Conservation (phyloP, 2,329 filamentous ascomycete species). For the Hypomyces perniciosus region DNA sequence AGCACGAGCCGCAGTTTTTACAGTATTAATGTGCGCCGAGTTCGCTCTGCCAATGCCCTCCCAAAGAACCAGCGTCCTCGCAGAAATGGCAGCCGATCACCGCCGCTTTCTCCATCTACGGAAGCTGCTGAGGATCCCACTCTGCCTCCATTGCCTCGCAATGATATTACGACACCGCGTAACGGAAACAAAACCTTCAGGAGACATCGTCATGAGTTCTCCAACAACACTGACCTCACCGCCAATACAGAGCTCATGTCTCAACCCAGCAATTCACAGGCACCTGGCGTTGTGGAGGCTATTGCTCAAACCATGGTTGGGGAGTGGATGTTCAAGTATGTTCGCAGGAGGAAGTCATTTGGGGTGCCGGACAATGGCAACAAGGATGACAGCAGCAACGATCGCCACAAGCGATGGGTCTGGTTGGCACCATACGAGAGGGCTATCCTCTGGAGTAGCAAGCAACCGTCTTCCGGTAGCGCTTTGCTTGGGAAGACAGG, state of each 20-base stretch:
- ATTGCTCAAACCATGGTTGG: constrained; percentile 98
- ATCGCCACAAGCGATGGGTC: constrained; percentile 94
- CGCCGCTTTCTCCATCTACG: constrained; percentile 61
- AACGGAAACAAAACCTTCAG: constrained; percentile 41
- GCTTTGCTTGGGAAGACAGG: constrained; percentile 91
- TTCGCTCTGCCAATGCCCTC: constrained; percentile 74
- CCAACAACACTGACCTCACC: constrained; percentile 54
- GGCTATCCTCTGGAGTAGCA: constrained; percentile 96
- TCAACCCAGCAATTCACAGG: constrained; percentile 54
- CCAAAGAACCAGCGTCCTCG: constrained; percentile 47
- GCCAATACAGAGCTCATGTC: constrained; percentile 31
- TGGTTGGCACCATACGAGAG: constrained; percentile 97
- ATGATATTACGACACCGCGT: constrained; percentile 61
- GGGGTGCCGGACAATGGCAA: constrained; percentile 64
- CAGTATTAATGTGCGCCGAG: constrained; percentile 67
- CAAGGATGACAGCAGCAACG: constrained; percentile 65
- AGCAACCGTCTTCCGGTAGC: constrained; percentile 82
- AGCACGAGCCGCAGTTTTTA: constrained; percentile 44
- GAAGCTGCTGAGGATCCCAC: constrained; percentile 63
- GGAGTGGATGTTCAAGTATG: constrained; percentile 94
- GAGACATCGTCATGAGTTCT: constrained; percentile 51
- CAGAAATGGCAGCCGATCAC: constrained; percentile 52
- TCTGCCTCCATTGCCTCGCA: constrained; percentile 66
- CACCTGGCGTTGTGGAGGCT: constrained; percentile 82
- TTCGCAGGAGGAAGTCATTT: constrained; percentile 83